These are phyloP conservation scores for Amanita rimosa DNA, from an alignment of 768 basidiomycete species.

Conservation along the genomic window DNA sequence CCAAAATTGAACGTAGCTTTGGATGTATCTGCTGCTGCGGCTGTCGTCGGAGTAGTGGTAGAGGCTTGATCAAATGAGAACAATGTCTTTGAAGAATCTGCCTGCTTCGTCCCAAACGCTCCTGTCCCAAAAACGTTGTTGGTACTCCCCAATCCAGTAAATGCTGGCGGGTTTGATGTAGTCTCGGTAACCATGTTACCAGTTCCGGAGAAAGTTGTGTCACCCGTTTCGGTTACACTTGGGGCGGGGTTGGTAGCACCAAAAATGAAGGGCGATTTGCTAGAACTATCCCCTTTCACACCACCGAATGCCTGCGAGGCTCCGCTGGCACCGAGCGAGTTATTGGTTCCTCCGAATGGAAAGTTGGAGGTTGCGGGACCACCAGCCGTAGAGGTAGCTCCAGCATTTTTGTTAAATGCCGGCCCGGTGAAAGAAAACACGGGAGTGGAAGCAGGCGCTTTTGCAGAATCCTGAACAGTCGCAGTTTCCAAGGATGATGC, in stretches of 20 bases:
- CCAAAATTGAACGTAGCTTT: slow-evolving; percentile 9
- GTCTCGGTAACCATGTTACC: neutral
- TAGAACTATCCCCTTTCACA: neutral
- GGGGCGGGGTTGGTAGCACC: neutral
- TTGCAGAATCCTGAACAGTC: neutral
- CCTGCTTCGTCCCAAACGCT: slow-evolving; percentile 3
- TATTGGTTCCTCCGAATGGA: neutral
- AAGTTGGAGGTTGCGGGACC: neutral
- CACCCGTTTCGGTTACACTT: neutral
- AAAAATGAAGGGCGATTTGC: neutral
- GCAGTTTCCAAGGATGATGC: neutral
- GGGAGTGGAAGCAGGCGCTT: neutral
- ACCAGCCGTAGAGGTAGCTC: neutral
- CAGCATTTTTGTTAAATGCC: neutral
- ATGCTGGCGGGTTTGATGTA: neutral
- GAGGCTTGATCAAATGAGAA: slow-evolving; percentile 7
- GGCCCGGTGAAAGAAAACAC: neutral
- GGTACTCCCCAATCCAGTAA: neutral
- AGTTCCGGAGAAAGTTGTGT: neutral
- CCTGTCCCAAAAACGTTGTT: neutral
- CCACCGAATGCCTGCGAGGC: neutral
- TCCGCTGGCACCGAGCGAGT: neutral
- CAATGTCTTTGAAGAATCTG: slow-evolving; percentile 10
- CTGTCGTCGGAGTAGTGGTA: slow-evolving; percentile 5
- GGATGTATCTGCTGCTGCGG: slow-evolving; percentile 3